These are phyloP conservation scores for Aspergillus jensenii DNA, from an alignment of 2,329 filamentous ascomycete species.

Conservation along the genomic window DNA sequence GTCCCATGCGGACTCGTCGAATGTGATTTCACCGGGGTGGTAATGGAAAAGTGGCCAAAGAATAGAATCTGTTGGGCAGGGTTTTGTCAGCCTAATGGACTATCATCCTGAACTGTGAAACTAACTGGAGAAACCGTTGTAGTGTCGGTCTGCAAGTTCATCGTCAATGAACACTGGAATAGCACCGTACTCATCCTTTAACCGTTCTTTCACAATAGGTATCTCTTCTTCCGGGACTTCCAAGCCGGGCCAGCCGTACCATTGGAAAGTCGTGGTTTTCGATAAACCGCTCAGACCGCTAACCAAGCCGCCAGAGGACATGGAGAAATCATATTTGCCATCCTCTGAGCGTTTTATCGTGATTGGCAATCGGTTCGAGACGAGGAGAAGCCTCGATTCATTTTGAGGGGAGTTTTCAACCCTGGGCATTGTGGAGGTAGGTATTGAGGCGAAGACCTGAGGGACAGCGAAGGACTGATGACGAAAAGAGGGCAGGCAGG, in stretches of 20 bases:
- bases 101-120: slow-evolving; percentile 4
- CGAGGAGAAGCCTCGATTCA: slow-evolving; percentile 66
- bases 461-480: background rate
- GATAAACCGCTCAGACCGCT: slow-evolving; percentile 88
- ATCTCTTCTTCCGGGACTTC: slow-evolving; percentile 86
- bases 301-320: slow-evolving; percentile 95
- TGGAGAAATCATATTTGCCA: slow-evolving; percentile 88
- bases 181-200: slow-evolving; percentile 85
- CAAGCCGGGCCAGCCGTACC: slow-evolving; percentile 97
- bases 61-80: slow-evolving; percentile 70
- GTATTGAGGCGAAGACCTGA: background rate
- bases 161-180: slow-evolving; percentile 92
- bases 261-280: slow-evolving; percentile 92
- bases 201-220: slow-evolving; percentile 67
- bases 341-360: slow-evolving; percentile 93
- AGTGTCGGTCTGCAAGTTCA: slow-evolving; percentile 89
- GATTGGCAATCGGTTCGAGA: slow-evolving; percentile 93
- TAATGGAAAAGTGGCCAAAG: slow-evolving; percentile 99
- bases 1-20: slow-evolving; percentile 91
- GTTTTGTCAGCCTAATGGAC: slow-evolving; percentile 14
- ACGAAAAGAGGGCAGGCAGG: background rate
- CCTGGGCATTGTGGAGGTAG: slow-evolving; percentile 30
- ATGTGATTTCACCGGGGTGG: slow-evolving; percentile 96
- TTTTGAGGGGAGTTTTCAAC: slow-evolving; percentile 32
- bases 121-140: slow-evolving; percentile 96